Conservation (phyloP, 78 protist genomes). For the Guillardia theta region DNA sequence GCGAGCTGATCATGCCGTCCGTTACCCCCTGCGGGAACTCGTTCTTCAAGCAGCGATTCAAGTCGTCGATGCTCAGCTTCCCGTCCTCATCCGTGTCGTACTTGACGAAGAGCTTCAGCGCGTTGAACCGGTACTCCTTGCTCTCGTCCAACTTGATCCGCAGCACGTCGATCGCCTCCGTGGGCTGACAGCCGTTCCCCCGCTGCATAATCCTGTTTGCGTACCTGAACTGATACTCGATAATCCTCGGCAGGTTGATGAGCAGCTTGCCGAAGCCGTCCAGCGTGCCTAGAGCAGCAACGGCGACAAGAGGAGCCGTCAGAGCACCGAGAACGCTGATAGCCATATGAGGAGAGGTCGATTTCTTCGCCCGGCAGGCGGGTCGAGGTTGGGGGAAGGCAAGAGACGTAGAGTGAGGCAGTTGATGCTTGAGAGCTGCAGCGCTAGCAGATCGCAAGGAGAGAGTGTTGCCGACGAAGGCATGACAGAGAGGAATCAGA, state of each 20-base stretch:
- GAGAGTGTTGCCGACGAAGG: too few relatives aligned
- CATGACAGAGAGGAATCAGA: too few relatives aligned
- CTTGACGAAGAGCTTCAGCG: slow-evolving; percentile 6
- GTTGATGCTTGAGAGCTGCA: too few relatives aligned
- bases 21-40: background rate
- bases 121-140: slow-evolving; percentile 19
- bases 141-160: background rate
- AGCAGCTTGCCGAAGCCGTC: background rate
- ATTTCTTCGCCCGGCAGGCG: too few relatives aligned
- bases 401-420: too few relatives aligned
- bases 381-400: too few relatives aligned
- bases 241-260: background rate
- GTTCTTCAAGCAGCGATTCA: too few relatives aligned
- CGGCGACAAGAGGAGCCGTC: background rate
- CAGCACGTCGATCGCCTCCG: background rate
- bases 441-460: too few relatives aligned
- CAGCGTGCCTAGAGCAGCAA: background rate
- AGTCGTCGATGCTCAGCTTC: too few relatives aligned
- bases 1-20: background rate
- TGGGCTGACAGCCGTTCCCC: background rate
- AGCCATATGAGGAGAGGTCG: too few relatives aligned
- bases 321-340: background rate
- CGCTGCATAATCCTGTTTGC: background rate
- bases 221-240: background rate
- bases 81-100: slow-evolving; percentile 23